Evolutionary conservation across 2,329 filamentous ascomycete species (phyloP).

Genomic region (Botryotinia narcissicola): DNA sequence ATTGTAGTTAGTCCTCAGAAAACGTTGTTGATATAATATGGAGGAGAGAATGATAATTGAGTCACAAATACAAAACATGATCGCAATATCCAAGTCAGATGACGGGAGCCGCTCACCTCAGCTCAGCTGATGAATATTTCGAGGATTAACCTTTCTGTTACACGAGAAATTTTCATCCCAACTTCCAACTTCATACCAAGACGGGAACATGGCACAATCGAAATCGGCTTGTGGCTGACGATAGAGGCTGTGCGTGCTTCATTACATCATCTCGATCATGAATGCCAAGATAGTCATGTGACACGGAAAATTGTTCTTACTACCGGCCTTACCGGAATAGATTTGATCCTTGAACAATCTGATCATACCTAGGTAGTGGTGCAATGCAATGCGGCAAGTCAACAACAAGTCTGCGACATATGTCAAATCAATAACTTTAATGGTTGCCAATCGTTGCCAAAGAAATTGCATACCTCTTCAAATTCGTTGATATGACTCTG

Average conservation of each 20-base stretch:
- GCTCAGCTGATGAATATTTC: constrained; percentile 11
- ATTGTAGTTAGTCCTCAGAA: background rate
- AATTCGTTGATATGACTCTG: background rate
- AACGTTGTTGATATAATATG: background rate
- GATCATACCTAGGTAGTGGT: background rate
- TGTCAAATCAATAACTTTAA: background rate
- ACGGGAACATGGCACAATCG: background rate
- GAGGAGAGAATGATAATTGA: background rate
- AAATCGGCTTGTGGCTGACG: background rate
- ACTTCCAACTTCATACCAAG: background rate
- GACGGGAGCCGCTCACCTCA: background rate
- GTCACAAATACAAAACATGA: background rate
- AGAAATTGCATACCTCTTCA: background rate
- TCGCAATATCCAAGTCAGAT: background rate
- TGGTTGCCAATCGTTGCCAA: background rate
- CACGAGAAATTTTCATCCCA: background rate
- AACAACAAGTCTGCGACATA: background rate
- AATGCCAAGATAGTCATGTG: background rate
- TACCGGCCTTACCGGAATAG: background rate
- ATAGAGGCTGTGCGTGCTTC: background rate
- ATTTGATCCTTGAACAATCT: background rate
- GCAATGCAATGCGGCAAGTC: background rate
- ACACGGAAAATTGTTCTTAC: constrained; percentile 1
- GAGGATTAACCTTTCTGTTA: background rate
- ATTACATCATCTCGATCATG: background rate